These are phyloP conservation scores for Beauveria brongniartii DNA, from an alignment of 2,329 filamentous ascomycete species.

Conservation along the genomic window DNA sequence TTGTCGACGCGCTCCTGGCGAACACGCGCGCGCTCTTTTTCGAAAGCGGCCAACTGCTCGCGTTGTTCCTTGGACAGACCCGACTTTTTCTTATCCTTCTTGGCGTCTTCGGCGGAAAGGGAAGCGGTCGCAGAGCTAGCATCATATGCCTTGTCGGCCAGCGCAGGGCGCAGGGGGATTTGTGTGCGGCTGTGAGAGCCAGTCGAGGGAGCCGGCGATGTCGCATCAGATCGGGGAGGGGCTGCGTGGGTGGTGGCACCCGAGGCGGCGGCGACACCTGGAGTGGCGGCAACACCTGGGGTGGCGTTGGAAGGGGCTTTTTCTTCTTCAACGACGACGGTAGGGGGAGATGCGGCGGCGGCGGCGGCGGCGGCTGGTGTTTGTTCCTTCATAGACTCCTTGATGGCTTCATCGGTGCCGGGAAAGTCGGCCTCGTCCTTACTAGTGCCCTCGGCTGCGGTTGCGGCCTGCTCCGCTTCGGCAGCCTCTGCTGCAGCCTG, in stretches of 20 bases:
- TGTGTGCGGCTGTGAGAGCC: constrained; percentile 36
- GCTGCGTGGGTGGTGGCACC: constrained; percentile 12
- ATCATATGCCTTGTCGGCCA: constrained; percentile 77
- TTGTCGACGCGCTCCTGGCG: constrained; percentile 86
- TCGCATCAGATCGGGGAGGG: constrained; percentile 25
- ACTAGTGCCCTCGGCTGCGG: constrained; percentile 37
- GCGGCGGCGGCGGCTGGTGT: constrained; percentile 22
- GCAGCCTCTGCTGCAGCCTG: constrained; percentile 51
- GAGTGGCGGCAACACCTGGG: neutral
- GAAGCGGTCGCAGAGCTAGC: constrained; percentile 59
- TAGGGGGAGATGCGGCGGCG: constrained; percentile 24
- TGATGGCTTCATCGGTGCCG: constrained; percentile 47
- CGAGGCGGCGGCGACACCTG: constrained; percentile 8
- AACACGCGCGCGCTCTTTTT: constrained; percentile 73
- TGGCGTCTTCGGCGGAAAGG: constrained; percentile 48
- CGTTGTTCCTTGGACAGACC: constrained; percentile 85
- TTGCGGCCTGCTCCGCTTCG: constrained; percentile 42
- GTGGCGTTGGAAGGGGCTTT: constrained; percentile 20
- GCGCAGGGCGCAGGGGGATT: constrained; percentile 72
- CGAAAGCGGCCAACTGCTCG: constrained; percentile 82
- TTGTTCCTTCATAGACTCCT: constrained; percentile 43
- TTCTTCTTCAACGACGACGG: constrained; percentile 33
- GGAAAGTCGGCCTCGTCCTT: constrained; percentile 39
- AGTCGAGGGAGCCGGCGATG: constrained; percentile 35
- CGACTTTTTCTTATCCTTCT: constrained; percentile 74